phyloP scores from a whole-genome alignment of 139 green algal genomes.

The Eudorina sp. region DNA sequence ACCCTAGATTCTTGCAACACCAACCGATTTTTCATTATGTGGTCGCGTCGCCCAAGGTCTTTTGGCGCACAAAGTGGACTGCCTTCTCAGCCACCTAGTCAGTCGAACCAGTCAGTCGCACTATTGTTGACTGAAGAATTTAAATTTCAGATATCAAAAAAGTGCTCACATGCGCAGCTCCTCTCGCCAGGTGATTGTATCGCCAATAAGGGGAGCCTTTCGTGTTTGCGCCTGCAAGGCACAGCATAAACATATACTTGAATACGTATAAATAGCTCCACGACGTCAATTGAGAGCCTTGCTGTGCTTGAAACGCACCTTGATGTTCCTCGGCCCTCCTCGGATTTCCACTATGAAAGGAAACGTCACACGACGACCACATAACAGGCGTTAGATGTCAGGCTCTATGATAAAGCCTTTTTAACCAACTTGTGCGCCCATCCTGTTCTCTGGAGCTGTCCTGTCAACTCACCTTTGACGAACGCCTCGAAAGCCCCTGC shows the following conservation, averaged over 20 bases:
- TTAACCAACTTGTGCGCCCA: background rate
- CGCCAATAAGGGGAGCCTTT: slow-evolving; percentile 57
- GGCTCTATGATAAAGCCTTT: background rate
- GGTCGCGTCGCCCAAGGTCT: no score
- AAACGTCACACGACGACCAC: no score
- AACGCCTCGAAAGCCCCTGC: slow-evolving; percentile 72
- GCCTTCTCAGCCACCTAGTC: no score
- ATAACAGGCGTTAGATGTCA: no score
- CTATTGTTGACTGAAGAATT: no score
- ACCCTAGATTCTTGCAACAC: no score
- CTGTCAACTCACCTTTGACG: slow-evolving; percentile 74
- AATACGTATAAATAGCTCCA: no score
- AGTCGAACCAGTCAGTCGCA: no score
- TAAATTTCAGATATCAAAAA: background rate
- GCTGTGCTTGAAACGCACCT: slow-evolving; percentile 66
- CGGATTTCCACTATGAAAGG: slow-evolving; percentile 83
- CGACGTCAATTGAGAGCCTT: background rate
- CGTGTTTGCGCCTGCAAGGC: slow-evolving; percentile 68
- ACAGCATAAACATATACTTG: background rate
- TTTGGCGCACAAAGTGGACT: no score
- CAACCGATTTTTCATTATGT: no score
- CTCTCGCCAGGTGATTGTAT: slow-evolving; percentile 76
- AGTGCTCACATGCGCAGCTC: slow-evolving; percentile 69
- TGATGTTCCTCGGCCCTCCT: slow-evolving; percentile 77
- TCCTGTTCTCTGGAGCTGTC: background rate